Conservation (phyloP, 805 yeast species). For the Candida silvicultrix region DNA sequence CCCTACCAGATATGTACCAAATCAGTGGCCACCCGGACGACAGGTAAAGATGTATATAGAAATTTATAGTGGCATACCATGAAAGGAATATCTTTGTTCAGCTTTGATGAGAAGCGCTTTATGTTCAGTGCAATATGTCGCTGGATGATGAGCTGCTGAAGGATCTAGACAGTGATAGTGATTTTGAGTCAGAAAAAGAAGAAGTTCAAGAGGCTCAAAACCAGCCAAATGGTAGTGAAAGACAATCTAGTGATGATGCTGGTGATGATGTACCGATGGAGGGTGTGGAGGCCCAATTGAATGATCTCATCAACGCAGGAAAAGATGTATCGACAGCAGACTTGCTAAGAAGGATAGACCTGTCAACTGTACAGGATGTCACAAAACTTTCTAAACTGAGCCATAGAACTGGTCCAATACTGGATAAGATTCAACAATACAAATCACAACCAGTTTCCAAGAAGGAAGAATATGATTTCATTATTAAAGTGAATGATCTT, state of each 20-base stretch:
- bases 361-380: conserved; percentile 11
- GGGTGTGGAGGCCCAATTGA: conserved; percentile 1
- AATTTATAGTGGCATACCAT: no score
- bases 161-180: conserved; percentile 28
- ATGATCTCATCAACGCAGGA: conserved; percentile 5
- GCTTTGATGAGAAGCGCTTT: not conserved
- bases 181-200: conserved; percentile 7
- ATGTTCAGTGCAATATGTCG: conserved; percentile 8
- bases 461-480: conserved; percentile 38
- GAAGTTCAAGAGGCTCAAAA: conserved; percentile 7
- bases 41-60: not conserved
- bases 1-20: no score
- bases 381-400: conserved; percentile 8
- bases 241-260: not conserved
- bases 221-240: not conserved
- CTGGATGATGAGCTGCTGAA: conserved; percentile 21
- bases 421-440: conserved; percentile 12
- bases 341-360: conserved; percentile 3
- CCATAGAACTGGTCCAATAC: conserved; percentile 10
- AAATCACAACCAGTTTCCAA: conserved; percentile 14
- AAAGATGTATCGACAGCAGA: conserved; percentile 10
- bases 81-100: no score
- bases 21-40: not conserved
- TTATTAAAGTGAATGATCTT: conserved; percentile 48
- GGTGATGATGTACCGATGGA: conserved; percentile 8